Evolutionary conservation across 1,284 basidiomycete species (phyloP).

Genomic region (Schizopora paradoxa): DNA sequence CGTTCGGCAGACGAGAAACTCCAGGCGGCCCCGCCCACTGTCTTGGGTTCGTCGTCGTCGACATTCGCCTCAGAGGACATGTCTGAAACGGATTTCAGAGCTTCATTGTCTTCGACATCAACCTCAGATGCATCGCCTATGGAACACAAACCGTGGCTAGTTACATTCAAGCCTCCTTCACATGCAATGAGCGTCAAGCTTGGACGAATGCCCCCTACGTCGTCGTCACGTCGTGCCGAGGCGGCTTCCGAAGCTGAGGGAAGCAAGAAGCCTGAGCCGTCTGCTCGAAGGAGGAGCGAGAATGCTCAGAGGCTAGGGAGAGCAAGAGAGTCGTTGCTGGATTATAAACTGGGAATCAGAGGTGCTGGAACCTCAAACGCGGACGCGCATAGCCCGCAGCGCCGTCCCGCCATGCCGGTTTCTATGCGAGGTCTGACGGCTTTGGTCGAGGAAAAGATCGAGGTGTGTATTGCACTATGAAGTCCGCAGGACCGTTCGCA

Average conservation of each 20-base stretch:
- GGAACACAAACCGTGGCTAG: conserved; percentile 65
- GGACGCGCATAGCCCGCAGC: conserved; percentile 29
- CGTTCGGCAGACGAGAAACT: conserved; percentile 72
- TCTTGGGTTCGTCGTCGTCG: conserved; percentile 16
- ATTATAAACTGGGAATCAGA: conserved; percentile 58
- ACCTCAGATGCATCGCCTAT: conserved; percentile 17
- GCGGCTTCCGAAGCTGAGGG: conserved; percentile 43
- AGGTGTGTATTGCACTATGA: conserved; percentile 45
- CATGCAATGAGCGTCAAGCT: conserved; percentile 49
- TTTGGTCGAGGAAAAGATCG: conserved; percentile 76
- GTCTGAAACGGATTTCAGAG: neutral
- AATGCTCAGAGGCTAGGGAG: conserved; percentile 53
- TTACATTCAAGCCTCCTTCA: conserved; percentile 56
- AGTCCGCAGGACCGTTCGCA: neutral
- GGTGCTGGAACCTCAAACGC: conserved; percentile 23
- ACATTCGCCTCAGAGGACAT: conserved; percentile 4
- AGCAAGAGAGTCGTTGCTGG: conserved; percentile 69
- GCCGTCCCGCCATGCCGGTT: conserved; percentile 48
- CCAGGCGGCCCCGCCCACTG: conserved; percentile 41
- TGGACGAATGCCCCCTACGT: conserved; percentile 38
- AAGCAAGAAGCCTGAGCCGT: conserved; percentile 44
- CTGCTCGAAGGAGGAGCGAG: conserved; percentile 46
- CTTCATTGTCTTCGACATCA: conserved; percentile 7
- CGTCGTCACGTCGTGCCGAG: conserved; percentile 23
- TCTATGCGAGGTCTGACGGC: conserved; percentile 70